Evolutionary conservation across 164 flowering plant species (phyloP).

Genomic region (Cinnamomum chago): DNA sequence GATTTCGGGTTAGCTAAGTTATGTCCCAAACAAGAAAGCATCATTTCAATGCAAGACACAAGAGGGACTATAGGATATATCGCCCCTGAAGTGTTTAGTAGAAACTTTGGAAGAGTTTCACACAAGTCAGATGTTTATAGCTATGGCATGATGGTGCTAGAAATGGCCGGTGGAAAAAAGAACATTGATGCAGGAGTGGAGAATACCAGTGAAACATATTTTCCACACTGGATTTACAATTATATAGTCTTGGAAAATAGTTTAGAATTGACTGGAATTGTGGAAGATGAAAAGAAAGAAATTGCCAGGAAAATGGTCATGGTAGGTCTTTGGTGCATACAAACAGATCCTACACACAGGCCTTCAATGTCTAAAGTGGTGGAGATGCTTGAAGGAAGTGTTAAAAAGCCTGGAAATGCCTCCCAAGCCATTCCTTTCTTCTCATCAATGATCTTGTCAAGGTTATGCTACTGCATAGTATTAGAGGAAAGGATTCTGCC

Average conservation of each 20-base stretch:
- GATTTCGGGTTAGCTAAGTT: slow-evolving; percentile 9
- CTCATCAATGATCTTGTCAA: background rate
- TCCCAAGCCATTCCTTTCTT: slow-evolving; percentile 4
- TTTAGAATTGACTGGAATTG: background rate
- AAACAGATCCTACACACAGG: background rate
- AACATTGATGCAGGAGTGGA: background rate
- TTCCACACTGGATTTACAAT: slow-evolving; percentile 7
- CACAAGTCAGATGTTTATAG: slow-evolving; percentile 10
- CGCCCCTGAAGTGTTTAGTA: slow-evolving; percentile 9
- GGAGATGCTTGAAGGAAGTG: slow-evolving; percentile 4
- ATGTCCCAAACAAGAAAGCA: background rate
- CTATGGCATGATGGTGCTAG: slow-evolving; percentile 8
- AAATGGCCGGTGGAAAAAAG: slow-evolving; percentile 4
- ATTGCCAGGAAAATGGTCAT: background rate
- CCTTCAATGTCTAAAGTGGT: slow-evolving; percentile 1
- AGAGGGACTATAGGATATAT: slow-evolving; percentile 9
- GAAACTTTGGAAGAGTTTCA: slow-evolving; percentile 2
- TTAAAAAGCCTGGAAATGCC: slow-evolving; percentile 1
- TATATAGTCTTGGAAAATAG: background rate
- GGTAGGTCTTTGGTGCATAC: slow-evolving; percentile 10
- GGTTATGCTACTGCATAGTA: too few species aligned
- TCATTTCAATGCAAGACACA: background rate
- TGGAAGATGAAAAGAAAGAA: background rate
- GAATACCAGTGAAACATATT: slow-evolving; percentile 5
- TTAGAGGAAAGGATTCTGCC: too few species aligned